Base-by-base conservation (phyloP, 2,329 filamentous ascomycete species). In the Paecilomyces dactylethromorphus region DNA sequence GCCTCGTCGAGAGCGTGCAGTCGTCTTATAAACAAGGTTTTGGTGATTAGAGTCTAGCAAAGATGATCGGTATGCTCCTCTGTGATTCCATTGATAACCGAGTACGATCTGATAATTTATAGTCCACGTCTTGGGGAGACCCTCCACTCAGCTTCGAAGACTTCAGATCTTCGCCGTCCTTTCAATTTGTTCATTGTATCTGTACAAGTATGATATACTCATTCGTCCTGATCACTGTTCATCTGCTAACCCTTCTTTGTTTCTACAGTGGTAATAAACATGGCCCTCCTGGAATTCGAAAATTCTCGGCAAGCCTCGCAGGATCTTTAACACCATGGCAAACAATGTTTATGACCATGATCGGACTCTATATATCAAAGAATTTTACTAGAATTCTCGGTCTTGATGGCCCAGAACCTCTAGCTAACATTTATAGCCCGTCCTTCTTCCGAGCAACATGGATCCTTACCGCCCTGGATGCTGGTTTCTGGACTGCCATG, bases 401-500 rank as follows among this genome's bases (percentile, higher is more conserved):
- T 2, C 84, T 99, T 56, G 92, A 96, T 65, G 92, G 89, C 64
- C 93, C 94, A 3, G 94, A 99, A 69, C 94, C 94, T 21, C 82
- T 99, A 69, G 89, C 92, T 31, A 96, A 96, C 70, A 88, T 97
- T 72, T 99, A 99, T 78, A 91, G 90, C 58, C 83, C 91, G 55
- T 87, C 90, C 29, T 99, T 95, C 78, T 99, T 96, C 74, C 88
- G 94, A 54, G 94, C 94, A 58, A 99, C 94, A 71, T 99, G 94
- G 94, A 85, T 97, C n/a, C 87, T 94, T 57, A 99, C 94, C 0
- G 94, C 92, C 0, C 78, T 99, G 61, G 94, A 99, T 68, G 94
- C 94, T 6, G 94, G 94, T 1, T 99, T 97, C 74, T 99, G 94
- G 94, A 96, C 92, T 0, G 94, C 94, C 33, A 99, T 99, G 94